Evolutionary conservation across 305 asterid species (phyloP), one percentile per base, ranked within the genome.

Genomic region (Plantago lanceolata): DNA sequence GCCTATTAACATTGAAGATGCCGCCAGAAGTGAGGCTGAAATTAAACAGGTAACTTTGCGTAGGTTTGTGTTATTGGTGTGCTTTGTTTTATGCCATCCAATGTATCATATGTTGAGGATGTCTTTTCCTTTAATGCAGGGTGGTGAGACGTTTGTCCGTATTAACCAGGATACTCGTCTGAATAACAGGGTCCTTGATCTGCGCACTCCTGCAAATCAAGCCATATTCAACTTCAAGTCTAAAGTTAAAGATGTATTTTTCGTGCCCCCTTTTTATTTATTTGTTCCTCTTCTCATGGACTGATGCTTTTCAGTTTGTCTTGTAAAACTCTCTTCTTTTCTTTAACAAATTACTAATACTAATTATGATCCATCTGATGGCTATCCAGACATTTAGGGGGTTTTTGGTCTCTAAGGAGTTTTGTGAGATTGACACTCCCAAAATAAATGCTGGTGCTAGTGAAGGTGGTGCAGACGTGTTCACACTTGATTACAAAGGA

Each of bases 391-490:
- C 74, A 70, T 90, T 88, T 64, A 76, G 88, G 78, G 80, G 80
- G 21, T 86, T 88, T 68, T 71, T 88, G 72, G 64, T 61, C 28
- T 48, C 80, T 2, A 81, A 84, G 80, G 88, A 82, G 51, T 90
- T 88, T 73, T 57, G 76, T 53, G 90, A 78, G 44, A 84, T 90
- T 69, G 89, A 86, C 68, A 84, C 97, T 0, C 97, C 97, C 47
- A 90, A 88, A 67, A 52, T 84, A 74, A 90, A 83, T 19, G 87
- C 87, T 24, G 96, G 97, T 66, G 80, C 97, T 31, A 90, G 97
- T 79, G 97, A 90, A 75, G 97, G 97, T 15, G 97, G 97, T 43
- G 68, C 97, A 61, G 91, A 96, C 64, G 95, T 90, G 44, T 90
- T 90, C 72, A 86, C 73, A 70, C 77, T 90, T 56, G 85, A 84